Base-by-base conservation (phyloP, 1,284 basidiomycete genomes). In the Peniophora sp. region DNA sequence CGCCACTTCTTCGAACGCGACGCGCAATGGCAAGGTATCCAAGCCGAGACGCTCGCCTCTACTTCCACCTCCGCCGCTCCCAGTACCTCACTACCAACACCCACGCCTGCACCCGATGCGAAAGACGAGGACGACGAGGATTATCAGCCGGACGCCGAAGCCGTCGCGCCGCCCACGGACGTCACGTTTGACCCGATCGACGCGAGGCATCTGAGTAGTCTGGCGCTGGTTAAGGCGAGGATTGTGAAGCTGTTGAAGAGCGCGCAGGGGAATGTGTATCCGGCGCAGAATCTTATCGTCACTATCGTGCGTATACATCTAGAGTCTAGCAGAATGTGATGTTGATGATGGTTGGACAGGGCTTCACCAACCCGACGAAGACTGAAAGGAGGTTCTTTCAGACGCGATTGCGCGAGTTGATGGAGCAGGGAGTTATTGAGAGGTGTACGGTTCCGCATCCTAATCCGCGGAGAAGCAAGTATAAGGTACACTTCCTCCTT, bases 381-480 rank as follows among this genome's bases (percentile, higher is more conserved):
- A 79, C 77, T 3, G 84, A 90, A 58, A 74, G 88, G 18, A 78
- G 89, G 5, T 88, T 90, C 58, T 88, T 92, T 61, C 80, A 81
- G 58, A 76, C 75, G 43, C 75, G 88, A 24, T 69, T 92, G 39
- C 76, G 79, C 1, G 83, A 85, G 55, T 71, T 92, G 57, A 75
- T 85, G 34, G 75, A 79, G 47, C 76, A 84, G 58, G 79, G 85
- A 1, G 62, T 87, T 37, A 75, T 92, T 35, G 88, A 92, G 60
- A 83, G 81, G 57, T 76, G 91, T 27, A 66, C 80, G 43, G 78
- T 86, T 15, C 80, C 83, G 8, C 79, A 74, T 60, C 70, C 66
- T 49, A 75, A 71, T 56, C 73, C 73, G 52, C 65, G 68, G 11
- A 56, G 60, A 12, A 69, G 68, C 18, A 63, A 64, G 55, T 68